Percentiles rank a stretch among this genome's conserved stretches.
These are phyloP conservation scores for Euphorbia lathyris DNA, from an alignment of 345 rosid genomes.

Conservation along the genomic window DNA sequence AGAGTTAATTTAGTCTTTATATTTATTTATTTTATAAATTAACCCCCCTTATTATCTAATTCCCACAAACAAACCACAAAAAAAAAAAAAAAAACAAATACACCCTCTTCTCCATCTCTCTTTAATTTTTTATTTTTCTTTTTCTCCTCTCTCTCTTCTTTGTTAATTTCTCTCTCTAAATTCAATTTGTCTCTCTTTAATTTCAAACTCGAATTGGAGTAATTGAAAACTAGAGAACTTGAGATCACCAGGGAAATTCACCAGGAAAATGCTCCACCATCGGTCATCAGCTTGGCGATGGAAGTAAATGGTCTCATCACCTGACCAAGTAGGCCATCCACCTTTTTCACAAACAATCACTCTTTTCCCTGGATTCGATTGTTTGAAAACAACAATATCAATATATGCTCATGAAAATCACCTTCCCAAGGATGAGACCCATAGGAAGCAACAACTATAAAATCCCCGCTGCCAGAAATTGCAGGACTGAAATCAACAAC, in stretches of 20 bases:
- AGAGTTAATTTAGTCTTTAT: too few species aligned
- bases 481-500: slow-evolving; percentile 73
- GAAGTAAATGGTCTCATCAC: slow-evolving; percentile 66
- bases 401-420: slow-evolving; percentile 65
- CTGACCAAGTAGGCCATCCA: slow-evolving; percentile 86
- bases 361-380: slow-evolving; percentile 47
- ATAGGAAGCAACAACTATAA: slow-evolving; percentile 66
- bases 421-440: slow-evolving; percentile 76
- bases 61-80: too few species aligned
- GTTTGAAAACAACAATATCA: slow-evolving; percentile 56
- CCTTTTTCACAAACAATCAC: slow-evolving; percentile 52
- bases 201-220: slow-evolving; percentile 49
- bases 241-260: slow-evolving; percentile 35
- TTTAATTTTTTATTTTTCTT: too few species aligned
- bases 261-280: slow-evolving; percentile 85
- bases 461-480: slow-evolving; percentile 51
- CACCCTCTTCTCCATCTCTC: too few species aligned
- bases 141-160: too few species aligned
- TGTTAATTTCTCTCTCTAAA: too few species aligned
- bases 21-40: too few species aligned
- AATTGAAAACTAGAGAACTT: slow-evolving; percentile 22
- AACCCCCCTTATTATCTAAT: too few species aligned
- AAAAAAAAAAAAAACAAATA: too few species aligned
- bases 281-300: slow-evolving; percentile 81
- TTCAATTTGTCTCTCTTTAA: too few species aligned